Evolutionary conservation across 202 grass and related monocot species (phyloP).

Genomic region (Schoenoplectus triqueter): DNA sequence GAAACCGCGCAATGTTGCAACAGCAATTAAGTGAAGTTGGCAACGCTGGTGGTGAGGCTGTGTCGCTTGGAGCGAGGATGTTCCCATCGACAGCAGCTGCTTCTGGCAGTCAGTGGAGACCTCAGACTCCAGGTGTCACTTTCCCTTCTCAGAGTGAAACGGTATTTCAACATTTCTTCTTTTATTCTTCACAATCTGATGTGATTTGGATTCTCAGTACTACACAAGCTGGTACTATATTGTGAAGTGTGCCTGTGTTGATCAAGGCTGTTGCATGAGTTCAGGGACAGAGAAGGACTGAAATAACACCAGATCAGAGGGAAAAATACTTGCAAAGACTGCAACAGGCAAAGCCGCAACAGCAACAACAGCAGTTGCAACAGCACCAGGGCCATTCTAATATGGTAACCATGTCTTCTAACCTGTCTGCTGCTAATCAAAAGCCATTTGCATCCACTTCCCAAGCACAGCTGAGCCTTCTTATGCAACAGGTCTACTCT

Average conservation of each 20-base stretch:
- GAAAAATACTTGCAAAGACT: constrained; percentile 81
- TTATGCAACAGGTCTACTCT: constrained; percentile 77
- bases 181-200: neutral
- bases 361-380: constrained; percentile 78
- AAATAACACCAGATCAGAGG: constrained; percentile 81
- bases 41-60: constrained; percentile 52
- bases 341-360: constrained; percentile 85
- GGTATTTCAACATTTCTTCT: constrained; percentile 49
- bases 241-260: constrained; percentile 6
- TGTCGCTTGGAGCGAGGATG: constrained; percentile 61
- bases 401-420: constrained; percentile 38
- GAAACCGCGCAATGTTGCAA: constrained; percentile 69
- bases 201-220: constrained; percentile 1
- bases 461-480: constrained; percentile 67
- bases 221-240: constrained; percentile 19
- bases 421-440: constrained; percentile 62
- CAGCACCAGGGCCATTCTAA: constrained; percentile 66
- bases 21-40: constrained; percentile 56
- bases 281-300: constrained; percentile 70
- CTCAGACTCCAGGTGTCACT: constrained; percentile 57
- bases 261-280: constrained; percentile 34
- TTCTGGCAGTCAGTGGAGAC: constrained; percentile 80
- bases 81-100: constrained; percentile 69
- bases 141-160: constrained; percentile 87
- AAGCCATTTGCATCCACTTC: constrained; percentile 63